Percentiles rank a stretch among this genome's conserved stretches.
Conservation (phyloP, 495 filamentous ascomycete genomes). For the Chaetomium tenue region DNA sequence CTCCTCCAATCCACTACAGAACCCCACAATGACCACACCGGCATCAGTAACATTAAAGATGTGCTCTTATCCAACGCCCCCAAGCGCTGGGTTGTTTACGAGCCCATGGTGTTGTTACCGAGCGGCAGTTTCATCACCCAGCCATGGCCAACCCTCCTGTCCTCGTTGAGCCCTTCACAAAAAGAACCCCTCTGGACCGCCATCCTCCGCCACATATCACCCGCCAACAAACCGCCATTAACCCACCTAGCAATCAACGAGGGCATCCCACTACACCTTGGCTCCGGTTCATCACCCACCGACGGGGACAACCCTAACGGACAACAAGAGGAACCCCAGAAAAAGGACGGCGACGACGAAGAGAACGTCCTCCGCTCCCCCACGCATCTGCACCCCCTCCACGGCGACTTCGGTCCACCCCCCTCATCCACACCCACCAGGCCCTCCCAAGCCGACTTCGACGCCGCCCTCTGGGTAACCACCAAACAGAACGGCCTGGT, state of each 20-base stretch:
- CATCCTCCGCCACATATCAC: slow-evolving; percentile 52
- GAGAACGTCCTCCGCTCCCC: slow-evolving; percentile 68
- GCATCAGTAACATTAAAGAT: slow-evolving; percentile 10
- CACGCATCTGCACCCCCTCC: slow-evolving; percentile 56
- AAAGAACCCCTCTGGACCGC: slow-evolving; percentile 42
- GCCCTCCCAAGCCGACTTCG: slow-evolving; percentile 47
- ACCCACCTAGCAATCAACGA: slow-evolving; percentile 74
- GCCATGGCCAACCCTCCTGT: slow-evolving; percentile 50
- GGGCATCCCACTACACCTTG: slow-evolving; percentile 58
- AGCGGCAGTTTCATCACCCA: slow-evolving; percentile 54
- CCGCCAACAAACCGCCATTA: slow-evolving; percentile 39
- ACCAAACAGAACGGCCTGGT: slow-evolving; percentile 72
- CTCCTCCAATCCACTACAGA: neutral
- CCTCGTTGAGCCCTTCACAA: slow-evolving; percentile 4
- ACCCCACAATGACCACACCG: neutral
- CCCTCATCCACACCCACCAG: neutral
- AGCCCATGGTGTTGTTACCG: slow-evolving; percentile 67
- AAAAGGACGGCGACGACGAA: slow-evolving; percentile 41
- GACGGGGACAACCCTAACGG: neutral
- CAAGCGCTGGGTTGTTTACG: slow-evolving; percentile 66
- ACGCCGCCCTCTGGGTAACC: slow-evolving; percentile 68
- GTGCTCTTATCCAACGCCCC: slow-evolving; percentile 49
- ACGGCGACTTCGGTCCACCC: slow-evolving; percentile 57
- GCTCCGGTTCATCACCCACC: neutral
- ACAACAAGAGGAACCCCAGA: neutral